These are phyloP conservation scores for Margaritispora aquatica DNA, from an alignment of 495 filamentous ascomycete species.

Conservation along the genomic window DNA sequence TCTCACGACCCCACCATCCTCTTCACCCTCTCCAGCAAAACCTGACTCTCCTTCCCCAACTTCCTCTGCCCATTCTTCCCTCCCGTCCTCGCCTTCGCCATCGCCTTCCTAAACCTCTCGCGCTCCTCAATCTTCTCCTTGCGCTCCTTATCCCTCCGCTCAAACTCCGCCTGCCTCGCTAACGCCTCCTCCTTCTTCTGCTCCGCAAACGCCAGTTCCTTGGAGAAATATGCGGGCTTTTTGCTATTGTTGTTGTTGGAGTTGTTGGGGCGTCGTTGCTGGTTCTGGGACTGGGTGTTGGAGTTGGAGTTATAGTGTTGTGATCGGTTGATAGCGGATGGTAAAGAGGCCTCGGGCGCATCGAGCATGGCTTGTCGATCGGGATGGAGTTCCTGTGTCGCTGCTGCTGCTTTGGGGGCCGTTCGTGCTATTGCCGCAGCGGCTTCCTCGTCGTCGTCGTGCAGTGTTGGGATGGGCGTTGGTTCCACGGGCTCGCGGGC, in stretches of 20 bases:
- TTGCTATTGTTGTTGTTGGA: constrained; percentile 31
- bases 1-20: constrained; percentile 48
- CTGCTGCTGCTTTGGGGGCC: no score
- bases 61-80: constrained; percentile 76
- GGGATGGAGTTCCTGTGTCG: constrained; percentile 58
- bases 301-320: constrained; percentile 7
- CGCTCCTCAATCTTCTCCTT: constrained; percentile 50
- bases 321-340: constrained; percentile 7
- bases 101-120: constrained; percentile 57
- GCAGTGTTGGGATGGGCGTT: not conserved
- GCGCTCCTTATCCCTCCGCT: constrained; percentile 47
- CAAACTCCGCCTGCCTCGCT: constrained; percentile 48
- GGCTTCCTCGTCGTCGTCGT: constrained; percentile 12
- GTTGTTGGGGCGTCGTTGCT: constrained; percentile 2
- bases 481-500: constrained; percentile 35
- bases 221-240: constrained; percentile 66
- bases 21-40: constrained; percentile 76
- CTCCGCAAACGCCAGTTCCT: constrained; percentile 66
- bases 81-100: constrained; percentile 69
- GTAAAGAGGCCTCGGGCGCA: constrained; percentile 28
- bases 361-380: constrained; percentile 65
- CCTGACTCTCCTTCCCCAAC: constrained; percentile 77
- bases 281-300: no score
- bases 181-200: constrained; percentile 58
- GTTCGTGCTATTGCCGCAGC: no score